These are phyloP conservation scores for Arabidopsis hybrid DNA, from an alignment of 441 rosid species.

Conservation along the genomic window DNA sequence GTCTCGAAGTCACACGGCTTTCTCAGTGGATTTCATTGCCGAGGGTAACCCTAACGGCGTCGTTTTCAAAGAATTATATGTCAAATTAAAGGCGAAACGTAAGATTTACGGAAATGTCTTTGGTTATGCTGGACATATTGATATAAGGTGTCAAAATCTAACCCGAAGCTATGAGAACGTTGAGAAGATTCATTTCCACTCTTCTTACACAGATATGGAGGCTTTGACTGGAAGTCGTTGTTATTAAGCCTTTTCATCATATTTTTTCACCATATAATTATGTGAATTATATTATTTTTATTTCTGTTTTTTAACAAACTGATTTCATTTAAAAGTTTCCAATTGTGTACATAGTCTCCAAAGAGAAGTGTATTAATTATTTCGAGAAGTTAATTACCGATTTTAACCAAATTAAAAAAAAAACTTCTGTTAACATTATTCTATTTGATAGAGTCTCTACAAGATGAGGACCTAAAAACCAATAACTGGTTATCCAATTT, in stretches of 20 bases:
- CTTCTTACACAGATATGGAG: neutral
- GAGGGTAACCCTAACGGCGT: neutral
- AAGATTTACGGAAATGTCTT: neutral
- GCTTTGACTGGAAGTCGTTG: neutral
- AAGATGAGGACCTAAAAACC: no score
- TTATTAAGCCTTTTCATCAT: neutral
- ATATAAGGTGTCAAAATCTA: constrained; percentile 11
- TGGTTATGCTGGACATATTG: constrained; percentile 13
- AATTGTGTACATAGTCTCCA: no score
- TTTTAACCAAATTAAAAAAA: neutral
- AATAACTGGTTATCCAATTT: no score
- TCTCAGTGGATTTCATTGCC: constrained; percentile 27
- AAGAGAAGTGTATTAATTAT: no score
- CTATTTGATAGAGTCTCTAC: no score
- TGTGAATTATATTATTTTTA: no score
- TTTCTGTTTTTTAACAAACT: no score
- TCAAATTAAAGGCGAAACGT: constrained; percentile 23
- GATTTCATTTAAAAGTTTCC: no score
- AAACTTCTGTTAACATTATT: no score
- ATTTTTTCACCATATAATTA: neutral
- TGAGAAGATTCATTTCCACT: constrained; percentile 18
- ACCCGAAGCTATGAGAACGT: constrained; percentile 12
- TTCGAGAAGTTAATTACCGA: no score
- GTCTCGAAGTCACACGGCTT: constrained; percentile 8
- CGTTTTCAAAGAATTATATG: neutral